These are phyloP conservation scores for Magnaporthiopsis rhizophila DNA, from an alignment of 2,329 filamentous ascomycete species.

Conservation along the genomic window DNA sequence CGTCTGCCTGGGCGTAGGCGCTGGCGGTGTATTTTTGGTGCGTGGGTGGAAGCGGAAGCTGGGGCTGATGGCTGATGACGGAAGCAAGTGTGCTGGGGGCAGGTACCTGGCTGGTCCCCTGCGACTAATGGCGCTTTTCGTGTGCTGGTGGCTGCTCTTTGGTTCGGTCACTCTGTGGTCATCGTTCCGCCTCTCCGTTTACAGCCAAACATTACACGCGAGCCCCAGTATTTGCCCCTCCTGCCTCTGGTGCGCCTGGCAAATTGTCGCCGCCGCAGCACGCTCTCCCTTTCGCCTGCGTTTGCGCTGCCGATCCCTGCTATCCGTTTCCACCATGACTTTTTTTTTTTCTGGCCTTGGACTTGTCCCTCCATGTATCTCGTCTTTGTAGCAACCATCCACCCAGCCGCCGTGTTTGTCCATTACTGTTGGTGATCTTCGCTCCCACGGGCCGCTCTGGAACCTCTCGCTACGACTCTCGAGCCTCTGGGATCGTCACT, in stretches of 20 bases:
- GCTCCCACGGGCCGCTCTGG: background rate
- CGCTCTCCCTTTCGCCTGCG: background rate
- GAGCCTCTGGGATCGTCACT: background rate
- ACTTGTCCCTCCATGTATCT: background rate
- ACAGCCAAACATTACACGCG: background rate
- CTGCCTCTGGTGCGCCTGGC: background rate
- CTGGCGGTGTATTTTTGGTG: no score
- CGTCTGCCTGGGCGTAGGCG: background rate
- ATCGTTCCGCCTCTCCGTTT: background rate
- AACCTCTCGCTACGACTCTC: background rate
- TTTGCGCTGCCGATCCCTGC: background rate
- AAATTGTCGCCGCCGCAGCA: background rate
- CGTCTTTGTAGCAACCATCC: background rate
- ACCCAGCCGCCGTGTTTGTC: background rate
- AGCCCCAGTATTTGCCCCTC: background rate
- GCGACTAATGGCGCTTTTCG: background rate
- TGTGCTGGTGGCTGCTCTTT: no score
- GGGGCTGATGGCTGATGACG: background rate
- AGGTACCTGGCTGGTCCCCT: background rate
- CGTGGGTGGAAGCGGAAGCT: no score
- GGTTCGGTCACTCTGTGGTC: background rate
- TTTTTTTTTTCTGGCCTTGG: background rate
- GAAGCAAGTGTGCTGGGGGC: background rate
- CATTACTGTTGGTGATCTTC: background rate
- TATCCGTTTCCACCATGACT: background rate